Evolutionary conservation across 441 rosid genomes (phyloP), one percentile per base, ranked within the genome.

Genomic region (Populus trichocarpa): DNA sequence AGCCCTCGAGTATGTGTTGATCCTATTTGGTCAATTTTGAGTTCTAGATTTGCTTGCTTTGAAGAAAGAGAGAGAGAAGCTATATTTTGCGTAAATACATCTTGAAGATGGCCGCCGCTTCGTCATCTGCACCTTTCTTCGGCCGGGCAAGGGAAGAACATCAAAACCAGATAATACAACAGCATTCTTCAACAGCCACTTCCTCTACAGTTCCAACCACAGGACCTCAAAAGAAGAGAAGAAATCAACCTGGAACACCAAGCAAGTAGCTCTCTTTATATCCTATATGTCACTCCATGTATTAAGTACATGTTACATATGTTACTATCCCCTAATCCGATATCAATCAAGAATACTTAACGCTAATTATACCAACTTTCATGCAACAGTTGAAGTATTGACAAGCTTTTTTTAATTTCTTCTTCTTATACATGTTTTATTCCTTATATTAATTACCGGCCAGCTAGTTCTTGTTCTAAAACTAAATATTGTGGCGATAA

Each of bases 161-260:
- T 77, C 91, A 85, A 69, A 79, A 85, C 79, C 90, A 82, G 82
- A 75, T 87, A 81, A 82, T 81, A 74, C 90, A 82, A 46, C 89
- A 84, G 23, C 88, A 82, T 82, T 86, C 89, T 67, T 81, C 92
- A 68, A 68, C 87, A 61, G 67, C 79, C 32, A 83, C 85, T 77
- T 78, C 92, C 78, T 81, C 88, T 46, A 69, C 94, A 40, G 85
- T 82, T 68, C 86, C 84, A 63, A 78, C 87, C 50, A 57, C 75
- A 0, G 72, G 82, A 69, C 91, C 88, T 70, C 91, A 86, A 18
- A 94, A 90, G 89, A 94, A 88, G 81, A 94, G 82, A 83, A 85
- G 98, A 81, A 94, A 94, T 84, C 98, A 92, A 76, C 96, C 97
- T 26, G 96, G 96, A 87, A 87, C 85, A 79, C 94, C 98, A 85